Percentiles rank a stretch among this genome's conserved stretches.
phyloP scores from a whole-genome alignment of 768 basidiomycete genomes.

The Boletus barrowsii region DNA sequence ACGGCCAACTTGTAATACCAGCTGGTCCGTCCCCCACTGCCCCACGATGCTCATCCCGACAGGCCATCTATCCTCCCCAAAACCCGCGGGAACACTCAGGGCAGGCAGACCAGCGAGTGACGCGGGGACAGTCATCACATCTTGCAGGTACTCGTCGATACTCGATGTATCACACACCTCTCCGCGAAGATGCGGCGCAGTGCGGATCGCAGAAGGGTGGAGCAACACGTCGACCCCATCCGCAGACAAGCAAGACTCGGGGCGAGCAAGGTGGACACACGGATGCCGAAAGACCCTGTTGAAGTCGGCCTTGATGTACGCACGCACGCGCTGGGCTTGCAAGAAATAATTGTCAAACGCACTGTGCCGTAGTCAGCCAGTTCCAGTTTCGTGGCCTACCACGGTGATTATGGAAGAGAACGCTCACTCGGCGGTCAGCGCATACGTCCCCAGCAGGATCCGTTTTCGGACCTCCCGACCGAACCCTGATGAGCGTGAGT shows the following conservation, averaged over 20 bases:
- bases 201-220: slow-evolving; percentile 85
- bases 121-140: slow-evolving; percentile 89
- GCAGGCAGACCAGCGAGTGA: slow-evolving; percentile 88
- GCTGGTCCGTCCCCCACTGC: slow-evolving; percentile 78
- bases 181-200: slow-evolving; percentile 65
- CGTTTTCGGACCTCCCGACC: slow-evolving; percentile 85
- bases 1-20: slow-evolving; percentile 55
- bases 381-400: not conserved
- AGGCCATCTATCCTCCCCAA: slow-evolving; percentile 65
- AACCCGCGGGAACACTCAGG: slow-evolving; percentile 62
- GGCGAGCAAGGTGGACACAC: slow-evolving; percentile 42
- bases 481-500: slow-evolving; percentile 67
- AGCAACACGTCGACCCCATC: slow-evolving; percentile 73
- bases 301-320: slow-evolving; percentile 71
- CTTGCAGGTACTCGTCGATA: slow-evolving; percentile 77
- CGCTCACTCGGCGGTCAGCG: slow-evolving; percentile 85
- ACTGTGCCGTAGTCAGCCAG: slow-evolving; percentile 36
- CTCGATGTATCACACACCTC: slow-evolving; percentile 12
- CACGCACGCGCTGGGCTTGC: slow-evolving; percentile 82
- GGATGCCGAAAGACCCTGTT: slow-evolving; percentile 59
- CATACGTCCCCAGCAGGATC: slow-evolving; percentile 86
- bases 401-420: not conserved
- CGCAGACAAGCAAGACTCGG: not conserved
- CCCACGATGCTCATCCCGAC: slow-evolving; percentile 81
- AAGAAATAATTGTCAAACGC: slow-evolving; percentile 98